Base-by-base conservation (phyloP, 805 yeast species). In the Saturnispora sekii region DNA sequence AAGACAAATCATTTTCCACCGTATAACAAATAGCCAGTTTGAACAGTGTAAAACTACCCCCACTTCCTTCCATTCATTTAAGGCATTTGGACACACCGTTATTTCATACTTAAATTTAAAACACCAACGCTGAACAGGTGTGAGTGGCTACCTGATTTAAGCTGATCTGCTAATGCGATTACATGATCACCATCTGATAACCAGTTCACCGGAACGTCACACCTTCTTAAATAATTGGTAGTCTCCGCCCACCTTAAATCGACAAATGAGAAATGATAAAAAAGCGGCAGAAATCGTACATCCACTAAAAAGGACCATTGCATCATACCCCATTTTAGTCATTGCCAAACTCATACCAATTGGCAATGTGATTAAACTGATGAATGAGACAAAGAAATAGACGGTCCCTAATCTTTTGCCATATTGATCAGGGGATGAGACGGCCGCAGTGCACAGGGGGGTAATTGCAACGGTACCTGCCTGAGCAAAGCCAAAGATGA, bases 341-440 rank as follows among this genome's bases (percentile, higher is more conserved):
- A 57, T 73, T 3, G 62, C 53, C 10, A 57, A 51, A 4, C 57
- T 47, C 43, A 54, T 57, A 37, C 76, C 71, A 21, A 70, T 60
- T 3, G 80, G 79, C 17, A 76, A 65, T 21, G 70, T 64, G 14
- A 72, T 66, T 21, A 77, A 59, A 29, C 68, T 64, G 10, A 72
- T 64, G 46, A 77, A 63, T 32, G 62, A 52, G 32, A 69, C 65
- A 43, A 66, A 65, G 47, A 71, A 77, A 58, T 79, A 81, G 48
- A 79, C 73, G 5, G 87, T 73, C 0, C 90, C 89, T 53, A 78
- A 83, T 28, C 81, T 61, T 51, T 75, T 77, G 12, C 90, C 90
- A 53, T 81, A 81, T 46, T 79, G 75, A 48, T 70, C 67, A 0
- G 81, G 78, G 12, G 70, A 72, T n/a, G 80, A 74, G 26, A 83